Evolutionary conservation across 495 filamentous ascomycete species (phyloP).

Genomic region (Aspergillus leporis): DNA sequence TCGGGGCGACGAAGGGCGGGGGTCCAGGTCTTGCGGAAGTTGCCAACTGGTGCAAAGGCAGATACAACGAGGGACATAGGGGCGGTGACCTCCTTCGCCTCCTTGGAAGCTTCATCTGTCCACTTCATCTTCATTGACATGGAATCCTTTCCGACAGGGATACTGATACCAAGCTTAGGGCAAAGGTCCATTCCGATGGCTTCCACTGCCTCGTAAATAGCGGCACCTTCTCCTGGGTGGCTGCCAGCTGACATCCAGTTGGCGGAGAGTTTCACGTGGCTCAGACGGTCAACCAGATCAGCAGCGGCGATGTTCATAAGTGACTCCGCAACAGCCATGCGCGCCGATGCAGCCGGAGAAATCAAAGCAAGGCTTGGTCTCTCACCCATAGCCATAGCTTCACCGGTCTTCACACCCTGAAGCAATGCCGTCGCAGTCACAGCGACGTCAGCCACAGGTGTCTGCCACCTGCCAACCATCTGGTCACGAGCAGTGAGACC

Average conservation of each 20-base stretch:
- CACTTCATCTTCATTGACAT: constrained; percentile 99
- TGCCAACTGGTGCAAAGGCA: constrained; percentile 79
- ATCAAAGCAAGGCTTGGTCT: constrained; percentile 89
- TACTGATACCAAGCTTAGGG: constrained; percentile 80
- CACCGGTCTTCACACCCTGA: constrained; percentile 72
- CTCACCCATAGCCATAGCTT: constrained; percentile 97
- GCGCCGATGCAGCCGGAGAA: constrained; percentile 86
- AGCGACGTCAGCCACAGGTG: constrained; percentile 90
- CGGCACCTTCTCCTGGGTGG: constrained; percentile 91
- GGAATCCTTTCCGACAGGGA: constrained; percentile 96
- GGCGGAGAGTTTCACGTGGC: constrained; percentile 81
- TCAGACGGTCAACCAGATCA: constrained; percentile 73
- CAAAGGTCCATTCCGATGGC: constrained; percentile 89
- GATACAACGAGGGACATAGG: constrained; percentile 89
- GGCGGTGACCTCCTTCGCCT: constrained; percentile 81
- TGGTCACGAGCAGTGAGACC: constrained; percentile 88
- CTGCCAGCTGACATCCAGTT: constrained; percentile 99
- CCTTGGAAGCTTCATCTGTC: constrained; percentile 69
- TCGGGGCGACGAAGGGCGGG: constrained; percentile 79
- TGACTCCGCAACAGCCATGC: constrained; percentile 95
- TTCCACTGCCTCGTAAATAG: constrained; percentile 90
- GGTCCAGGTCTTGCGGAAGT: constrained; percentile 88
- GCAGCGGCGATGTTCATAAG: constrained; percentile 91
- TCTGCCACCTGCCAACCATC: constrained; percentile 96
- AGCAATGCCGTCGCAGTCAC: constrained; percentile 84